Conservation (phyloP, 768 basidiomycete species). For the Boletellus ananiceps region DNA sequence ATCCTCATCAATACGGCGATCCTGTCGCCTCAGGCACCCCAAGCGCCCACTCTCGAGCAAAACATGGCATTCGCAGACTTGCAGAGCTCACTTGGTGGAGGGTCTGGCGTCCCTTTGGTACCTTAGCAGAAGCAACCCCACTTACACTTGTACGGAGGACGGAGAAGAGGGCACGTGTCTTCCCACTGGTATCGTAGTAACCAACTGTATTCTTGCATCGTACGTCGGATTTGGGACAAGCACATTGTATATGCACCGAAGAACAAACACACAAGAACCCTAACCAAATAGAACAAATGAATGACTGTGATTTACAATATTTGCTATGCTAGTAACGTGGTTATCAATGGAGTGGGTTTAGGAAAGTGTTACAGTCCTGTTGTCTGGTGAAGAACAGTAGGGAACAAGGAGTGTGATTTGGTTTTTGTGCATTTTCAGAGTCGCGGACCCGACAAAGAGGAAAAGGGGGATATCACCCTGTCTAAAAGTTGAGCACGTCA, state of each 20-base stretch:
- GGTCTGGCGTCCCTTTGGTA: conserved; percentile 25
- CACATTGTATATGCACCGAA: conserved; percentile 22
- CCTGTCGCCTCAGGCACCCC: conserved; percentile 39
- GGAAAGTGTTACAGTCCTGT: conserved; percentile 28
- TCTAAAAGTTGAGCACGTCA: conserved; percentile 18
- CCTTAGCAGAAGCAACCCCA: not conserved
- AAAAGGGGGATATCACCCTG: conserved; percentile 10
- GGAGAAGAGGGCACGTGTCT: not conserved
- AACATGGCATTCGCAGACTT: conserved; percentile 79
- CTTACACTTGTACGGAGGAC: conserved; percentile 1
- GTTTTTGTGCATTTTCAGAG: conserved; percentile 23
- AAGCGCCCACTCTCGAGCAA: conserved; percentile 72
- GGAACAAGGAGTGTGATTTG: conserved; percentile 20
- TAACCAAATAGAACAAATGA: conserved; percentile 23
- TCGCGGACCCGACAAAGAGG: conserved; percentile 21
- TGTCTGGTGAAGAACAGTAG: conserved; percentile 12
- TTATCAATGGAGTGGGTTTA: conserved; percentile 17
- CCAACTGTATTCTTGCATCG: conserved; percentile 13
- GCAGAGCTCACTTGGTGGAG: conserved; percentile 40
- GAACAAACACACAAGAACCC: conserved; percentile 13
- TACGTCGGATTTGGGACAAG: conserved; percentile 10
- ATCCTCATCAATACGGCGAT: conserved; percentile 37
- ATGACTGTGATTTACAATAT: conserved; percentile 26
- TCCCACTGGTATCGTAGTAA: conserved; percentile 2
- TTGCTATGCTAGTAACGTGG: conserved; percentile 22